Percentiles rank a stretch among this genome's conserved stretches.
Evolutionary conservation across 2,329 filamentous ascomycete species (phyloP).

Genomic region (Elsinoe ampelina): DNA sequence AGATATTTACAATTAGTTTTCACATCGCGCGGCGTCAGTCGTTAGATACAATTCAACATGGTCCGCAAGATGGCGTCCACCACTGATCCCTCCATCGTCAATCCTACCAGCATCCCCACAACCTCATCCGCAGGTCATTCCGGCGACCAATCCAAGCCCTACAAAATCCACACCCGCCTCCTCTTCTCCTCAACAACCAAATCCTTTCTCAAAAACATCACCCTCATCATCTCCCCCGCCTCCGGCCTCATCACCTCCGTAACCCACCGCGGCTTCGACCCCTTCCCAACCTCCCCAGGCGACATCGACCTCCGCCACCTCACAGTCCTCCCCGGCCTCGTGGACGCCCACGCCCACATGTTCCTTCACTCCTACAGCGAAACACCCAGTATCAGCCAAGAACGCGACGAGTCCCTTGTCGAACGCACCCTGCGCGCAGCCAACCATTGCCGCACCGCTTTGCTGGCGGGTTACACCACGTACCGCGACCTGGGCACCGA

Average conservation of each 20-base stretch:
- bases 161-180: conserved; percentile 36
- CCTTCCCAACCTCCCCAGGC: conserved; percentile 21
- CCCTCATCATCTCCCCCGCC: conserved; percentile 33
- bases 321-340: conserved; percentile 44
- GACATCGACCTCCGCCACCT: conserved; percentile 48
- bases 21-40: too few species aligned
- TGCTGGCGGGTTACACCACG: conserved; percentile 51
- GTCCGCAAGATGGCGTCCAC: not conserved
- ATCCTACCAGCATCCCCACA: too few species aligned
- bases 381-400: conserved; percentile 37
- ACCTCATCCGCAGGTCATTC: too few species aligned
- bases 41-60: not conserved
- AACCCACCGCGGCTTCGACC: conserved; percentile 22
- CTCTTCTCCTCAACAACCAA: conserved; percentile 41
- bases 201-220: conserved; percentile 33
- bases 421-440: conserved; percentile 48
- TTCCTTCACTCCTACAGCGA: conserved; percentile 41
- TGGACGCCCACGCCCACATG: conserved; percentile 50
- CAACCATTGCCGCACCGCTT: conserved; percentile 43
- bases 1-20: too few species aligned
- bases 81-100: not conserved
- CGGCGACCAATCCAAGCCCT: too few species aligned
- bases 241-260: conserved; percentile 36
- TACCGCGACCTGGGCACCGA: conserved; percentile 50
- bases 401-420: conserved; percentile 49